phyloP scores from a whole-genome alignment of 305 asterid species.

The Rubia tinctorum region DNA sequence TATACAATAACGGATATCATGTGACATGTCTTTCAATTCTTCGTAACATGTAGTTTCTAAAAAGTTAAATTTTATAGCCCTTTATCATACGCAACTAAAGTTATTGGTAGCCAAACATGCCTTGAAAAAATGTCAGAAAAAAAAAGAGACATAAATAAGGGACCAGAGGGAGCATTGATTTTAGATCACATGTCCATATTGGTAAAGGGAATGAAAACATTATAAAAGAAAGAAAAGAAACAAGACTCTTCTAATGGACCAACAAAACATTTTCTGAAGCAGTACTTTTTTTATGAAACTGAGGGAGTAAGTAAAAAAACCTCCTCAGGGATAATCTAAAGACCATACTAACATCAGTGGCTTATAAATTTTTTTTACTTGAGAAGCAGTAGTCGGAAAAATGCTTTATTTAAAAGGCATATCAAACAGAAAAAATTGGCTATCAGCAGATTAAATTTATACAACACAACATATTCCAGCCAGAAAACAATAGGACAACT shows the following conservation, averaged over 20 bases:
- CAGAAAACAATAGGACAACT: conserved; percentile 39
- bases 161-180: background rate
- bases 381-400: background rate
- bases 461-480: background rate
- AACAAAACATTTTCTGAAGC: background rate
- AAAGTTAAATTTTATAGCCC: too few species aligned
- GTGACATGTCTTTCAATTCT: too few species aligned
- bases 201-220: background rate
- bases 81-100: too few species aligned
- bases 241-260: background rate
- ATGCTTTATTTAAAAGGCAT: background rate
- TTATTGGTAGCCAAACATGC: too few species aligned
- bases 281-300: background rate
- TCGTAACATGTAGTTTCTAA: too few species aligned
- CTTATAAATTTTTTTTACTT: background rate
- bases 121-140: too few species aligned
- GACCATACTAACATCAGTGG: background rate
- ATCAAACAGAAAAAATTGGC: background rate
- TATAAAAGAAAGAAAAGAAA: background rate
- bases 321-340: background rate
- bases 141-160: too few species aligned
- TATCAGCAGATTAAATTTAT: background rate
- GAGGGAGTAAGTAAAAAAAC: background rate
- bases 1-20: too few species aligned
- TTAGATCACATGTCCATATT: background rate